These are phyloP conservation scores for Marchantia polymorpha DNA, from an alignment of 225 moss, liverwort and hornwort genomes.

Conservation along the genomic window DNA sequence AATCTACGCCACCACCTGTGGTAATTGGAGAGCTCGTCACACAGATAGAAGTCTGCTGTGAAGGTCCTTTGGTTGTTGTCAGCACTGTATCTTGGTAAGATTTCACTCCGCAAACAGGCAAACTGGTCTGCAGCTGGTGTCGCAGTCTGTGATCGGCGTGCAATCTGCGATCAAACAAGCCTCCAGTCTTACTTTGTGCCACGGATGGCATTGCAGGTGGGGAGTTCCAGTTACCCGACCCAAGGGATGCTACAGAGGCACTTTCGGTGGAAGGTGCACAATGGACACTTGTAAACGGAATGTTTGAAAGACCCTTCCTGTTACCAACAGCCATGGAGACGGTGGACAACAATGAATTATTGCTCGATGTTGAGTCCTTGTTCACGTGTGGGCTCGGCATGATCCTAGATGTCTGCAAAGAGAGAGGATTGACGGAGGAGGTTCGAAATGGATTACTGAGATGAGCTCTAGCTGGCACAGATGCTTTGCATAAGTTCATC, in stretches of 20 bases:
- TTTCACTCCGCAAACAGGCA: neutral
- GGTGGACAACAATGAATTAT: conserved; percentile 10
- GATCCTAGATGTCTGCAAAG: conserved; percentile 5
- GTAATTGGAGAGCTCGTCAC: neutral
- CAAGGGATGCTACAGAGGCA: neutral
- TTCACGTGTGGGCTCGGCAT: conserved; percentile 1
- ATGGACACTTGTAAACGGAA: neutral
- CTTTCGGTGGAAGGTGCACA: neutral
- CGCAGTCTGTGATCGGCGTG: neutral
- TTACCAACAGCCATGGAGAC: conserved; percentile 14
- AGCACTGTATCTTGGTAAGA: neutral
- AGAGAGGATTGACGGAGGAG: conserved; percentile 7
- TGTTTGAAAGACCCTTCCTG: neutral
- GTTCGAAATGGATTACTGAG: conserved; percentile 3
- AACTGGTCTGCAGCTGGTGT: neutral
- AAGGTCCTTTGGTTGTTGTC: neutral
- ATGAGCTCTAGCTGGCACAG: conserved; percentile 5
- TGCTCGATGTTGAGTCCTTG: neutral
- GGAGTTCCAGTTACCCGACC: neutral
- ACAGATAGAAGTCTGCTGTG: neutral
- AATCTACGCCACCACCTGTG: neutral
- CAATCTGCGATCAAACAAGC: neutral
- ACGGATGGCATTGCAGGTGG: neutral
- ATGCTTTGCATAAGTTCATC: conserved; percentile 17
- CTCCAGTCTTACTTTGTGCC: neutral